Evolutionary conservation across 345 rosid species (phyloP).

Genomic region (Streptanthus diversifolius): DNA sequence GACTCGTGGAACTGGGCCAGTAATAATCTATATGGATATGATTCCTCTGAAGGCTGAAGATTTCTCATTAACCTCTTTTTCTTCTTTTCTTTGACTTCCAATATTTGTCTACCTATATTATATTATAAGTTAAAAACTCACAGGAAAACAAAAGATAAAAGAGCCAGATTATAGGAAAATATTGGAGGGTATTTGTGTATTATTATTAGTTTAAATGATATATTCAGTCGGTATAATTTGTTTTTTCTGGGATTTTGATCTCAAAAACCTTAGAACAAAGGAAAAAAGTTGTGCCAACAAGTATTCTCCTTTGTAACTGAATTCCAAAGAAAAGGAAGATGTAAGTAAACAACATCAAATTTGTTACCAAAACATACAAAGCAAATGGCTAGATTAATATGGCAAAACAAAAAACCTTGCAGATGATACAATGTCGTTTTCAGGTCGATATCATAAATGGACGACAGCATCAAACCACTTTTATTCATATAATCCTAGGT

Average conservation of each 20-base stretch:
- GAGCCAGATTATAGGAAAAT: neutral
- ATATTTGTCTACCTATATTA: conserved; percentile 4
- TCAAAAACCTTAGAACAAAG: neutral
- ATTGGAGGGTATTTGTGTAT: neutral
- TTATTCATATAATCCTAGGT: too few species aligned
- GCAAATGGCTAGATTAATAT: neutral
- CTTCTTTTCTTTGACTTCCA: neutral
- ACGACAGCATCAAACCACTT: too few species aligned
- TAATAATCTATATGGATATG: conserved; percentile 91
- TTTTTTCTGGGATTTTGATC: neutral
- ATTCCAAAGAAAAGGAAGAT: neutral
- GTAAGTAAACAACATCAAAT: neutral
- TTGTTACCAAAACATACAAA: neutral
- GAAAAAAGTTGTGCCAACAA: neutral
- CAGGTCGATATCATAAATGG: neutral
- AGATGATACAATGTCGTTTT: neutral
- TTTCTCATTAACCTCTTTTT: neutral
- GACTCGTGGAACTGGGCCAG: conserved; percentile 97
- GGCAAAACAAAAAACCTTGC: neutral
- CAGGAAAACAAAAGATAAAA: neutral
- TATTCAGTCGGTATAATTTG: neutral
- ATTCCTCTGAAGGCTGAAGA: conserved; percentile 34
- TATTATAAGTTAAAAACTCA: neutral
- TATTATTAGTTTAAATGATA: neutral
- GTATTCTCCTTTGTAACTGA: neutral